Percentiles rank a stretch among this genome's conserved stretches.
Conservation (phyloP, 2,329 filamentous ascomycete genomes). For the Venturia aucupariae region DNA sequence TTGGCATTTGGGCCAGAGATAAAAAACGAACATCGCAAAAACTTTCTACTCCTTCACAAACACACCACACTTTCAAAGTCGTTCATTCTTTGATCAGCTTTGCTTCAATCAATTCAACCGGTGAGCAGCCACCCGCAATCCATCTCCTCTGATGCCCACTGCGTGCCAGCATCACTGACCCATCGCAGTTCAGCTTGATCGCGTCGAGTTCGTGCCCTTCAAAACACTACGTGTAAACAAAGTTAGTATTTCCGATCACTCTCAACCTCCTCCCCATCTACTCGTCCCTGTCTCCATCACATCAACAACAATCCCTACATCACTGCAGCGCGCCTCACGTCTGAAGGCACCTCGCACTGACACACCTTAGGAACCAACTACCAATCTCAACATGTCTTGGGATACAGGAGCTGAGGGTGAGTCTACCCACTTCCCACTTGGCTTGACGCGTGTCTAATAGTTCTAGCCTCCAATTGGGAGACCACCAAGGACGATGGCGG, state of each 20-base stretch:
- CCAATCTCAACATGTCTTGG: background rate
- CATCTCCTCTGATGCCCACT: background rate
- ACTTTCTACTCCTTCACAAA: background rate
- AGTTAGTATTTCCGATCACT: background rate
- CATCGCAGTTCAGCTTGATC: background rate
- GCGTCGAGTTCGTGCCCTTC: background rate
- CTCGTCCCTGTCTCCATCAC: background rate
- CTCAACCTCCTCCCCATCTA: background rate
- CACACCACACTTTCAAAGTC: background rate
- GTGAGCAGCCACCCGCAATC: background rate
- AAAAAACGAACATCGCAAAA: background rate
- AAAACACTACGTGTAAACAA: background rate
- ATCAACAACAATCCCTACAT: background rate
- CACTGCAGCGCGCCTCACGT: background rate
- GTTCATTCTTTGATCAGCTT: background rate
- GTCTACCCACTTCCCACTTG: background rate
- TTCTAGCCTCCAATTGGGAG: background rate
- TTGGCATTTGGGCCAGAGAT: background rate
- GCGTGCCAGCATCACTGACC: background rate
- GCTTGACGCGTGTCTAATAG: background rate
- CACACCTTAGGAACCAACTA: background rate
- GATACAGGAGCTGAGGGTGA: background rate
- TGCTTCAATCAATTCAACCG: background rate
- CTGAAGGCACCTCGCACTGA: background rate
- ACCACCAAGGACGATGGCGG: background rate